phyloP scores from a whole-genome alignment of 2,329 filamentous ascomycete species.

The Fusarium sp. region DNA sequence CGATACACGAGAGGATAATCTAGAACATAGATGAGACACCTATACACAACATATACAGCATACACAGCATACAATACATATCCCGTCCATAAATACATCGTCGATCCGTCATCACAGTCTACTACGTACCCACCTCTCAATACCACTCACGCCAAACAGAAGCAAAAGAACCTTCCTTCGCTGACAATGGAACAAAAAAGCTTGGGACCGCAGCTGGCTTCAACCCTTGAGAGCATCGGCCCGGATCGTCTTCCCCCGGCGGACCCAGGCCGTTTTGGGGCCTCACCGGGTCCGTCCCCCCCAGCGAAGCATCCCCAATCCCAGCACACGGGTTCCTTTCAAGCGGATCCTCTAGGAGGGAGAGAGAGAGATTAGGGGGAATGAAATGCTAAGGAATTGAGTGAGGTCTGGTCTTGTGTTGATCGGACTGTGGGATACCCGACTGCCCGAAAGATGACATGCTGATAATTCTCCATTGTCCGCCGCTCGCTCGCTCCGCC shows the following conservation, averaged over 20 bases:
- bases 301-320: constrained; percentile 17
- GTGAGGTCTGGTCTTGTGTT: neutral
- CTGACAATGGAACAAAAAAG: constrained; percentile 35
- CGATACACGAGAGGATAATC: neutral
- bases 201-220: constrained; percentile 42
- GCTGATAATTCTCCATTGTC: neutral
- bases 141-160: constrained; percentile 15
- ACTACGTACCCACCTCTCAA: constrained; percentile 19
- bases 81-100: constrained; percentile 5
- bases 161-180: constrained; percentile 33
- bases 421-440: neutral
- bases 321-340: constrained; percentile 31
- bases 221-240: constrained; percentile 41
- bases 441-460: constrained; percentile 1
- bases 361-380: constrained; percentile 3
- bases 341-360: constrained; percentile 26
- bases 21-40: neutral
- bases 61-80: neutral
- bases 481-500: neutral
- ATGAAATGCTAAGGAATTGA: neutral
- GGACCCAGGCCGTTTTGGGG: constrained; percentile 33
- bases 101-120: constrained; percentile 17
- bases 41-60: neutral
- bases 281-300: constrained; percentile 20
- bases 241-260: constrained; percentile 46